These are phyloP conservation scores for Geosmithia morbida DNA, from an alignment of 2,329 filamentous ascomycete genomes.

Conservation along the genomic window DNA sequence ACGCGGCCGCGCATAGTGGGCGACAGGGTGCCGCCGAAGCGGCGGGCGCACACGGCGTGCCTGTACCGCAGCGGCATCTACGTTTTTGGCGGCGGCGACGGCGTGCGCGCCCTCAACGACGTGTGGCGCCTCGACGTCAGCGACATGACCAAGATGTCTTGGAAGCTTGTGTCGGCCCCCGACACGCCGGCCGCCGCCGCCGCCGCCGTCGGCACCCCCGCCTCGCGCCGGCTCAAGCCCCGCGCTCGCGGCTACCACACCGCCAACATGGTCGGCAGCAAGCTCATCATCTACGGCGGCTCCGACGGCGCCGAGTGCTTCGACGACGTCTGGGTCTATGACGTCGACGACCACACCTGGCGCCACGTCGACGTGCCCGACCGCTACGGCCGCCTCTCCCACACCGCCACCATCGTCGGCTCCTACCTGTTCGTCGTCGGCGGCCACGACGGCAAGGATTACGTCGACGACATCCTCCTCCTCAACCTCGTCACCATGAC, in stretches of 20 bases:
- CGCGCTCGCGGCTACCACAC: slow-evolving; percentile 58
- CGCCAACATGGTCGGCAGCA: slow-evolving; percentile 58
- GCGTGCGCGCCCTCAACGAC: slow-evolving; percentile 55
- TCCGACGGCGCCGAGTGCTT: slow-evolving; percentile 60
- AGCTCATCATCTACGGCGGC: slow-evolving; percentile 58
- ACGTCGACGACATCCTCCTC: slow-evolving; percentile 53
- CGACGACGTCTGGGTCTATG: slow-evolving; percentile 60
- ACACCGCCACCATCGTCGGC: slow-evolving; percentile 55
- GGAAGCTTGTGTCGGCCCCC: slow-evolving; percentile 45
- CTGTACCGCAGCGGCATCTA: slow-evolving; percentile 58
- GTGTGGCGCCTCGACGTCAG: slow-evolving; percentile 59
- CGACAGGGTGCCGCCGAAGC: slow-evolving; percentile 42
- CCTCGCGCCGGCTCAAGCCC: slow-evolving; percentile 24
- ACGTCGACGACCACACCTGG: slow-evolving; percentile 48
- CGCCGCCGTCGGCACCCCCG: slow-evolving; percentile 10
- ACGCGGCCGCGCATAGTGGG: slow-evolving; percentile 44
- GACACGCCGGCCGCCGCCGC: slow-evolving; percentile 7
- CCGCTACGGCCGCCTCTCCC: slow-evolving; percentile 50
- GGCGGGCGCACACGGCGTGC: slow-evolving; percentile 56
- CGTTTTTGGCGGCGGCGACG: slow-evolving; percentile 58
- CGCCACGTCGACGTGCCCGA: slow-evolving; percentile 42
- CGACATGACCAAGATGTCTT: slow-evolving; percentile 53
- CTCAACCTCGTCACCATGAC: slow-evolving; percentile 60
- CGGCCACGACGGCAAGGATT: slow-evolving; percentile 56
- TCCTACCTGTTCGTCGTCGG: slow-evolving; percentile 58